Base-by-base conservation (phyloP, 164 flowering plant species). In the grape (Vitis vinifera) region DNA sequence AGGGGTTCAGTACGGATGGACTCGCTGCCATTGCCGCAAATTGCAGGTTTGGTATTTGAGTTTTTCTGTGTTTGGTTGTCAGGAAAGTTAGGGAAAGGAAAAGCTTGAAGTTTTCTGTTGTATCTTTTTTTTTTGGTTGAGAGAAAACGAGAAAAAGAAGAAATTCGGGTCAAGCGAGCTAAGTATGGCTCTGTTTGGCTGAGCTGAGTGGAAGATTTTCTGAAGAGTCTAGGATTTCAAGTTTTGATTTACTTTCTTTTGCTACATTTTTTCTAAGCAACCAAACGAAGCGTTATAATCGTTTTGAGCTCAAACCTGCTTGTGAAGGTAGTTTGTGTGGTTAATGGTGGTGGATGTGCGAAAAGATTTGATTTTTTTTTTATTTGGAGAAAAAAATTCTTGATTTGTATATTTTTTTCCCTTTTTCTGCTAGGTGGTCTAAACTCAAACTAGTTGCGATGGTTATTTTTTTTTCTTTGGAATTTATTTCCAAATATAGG, bases 21-120 rank as follows among this genome's bases (percentile, higher is more conserved):
- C 88, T 91, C 10, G 88, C 93, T 44, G 81, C 93, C 71, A 83
- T 93, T 80, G 97, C 98, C 64, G 83, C 91, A 8, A 89, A 89
- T 80, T 93, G 98, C 96, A 91, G 89, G 98, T 91, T 58, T 66
- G 29, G 8, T 51, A 15, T 31, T 16, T 10, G 15, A 56, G 14
- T 63, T 13, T 17, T 9, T 57, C 4, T 71, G 55, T 17, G 12
- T 53, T 59, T 48, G 47, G 29, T 47, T 15, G 11, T 2, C 11
- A 16, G 37, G 64, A 61, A 61, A 31, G n/a, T 59, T 27, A 11
- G 44, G 37, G 10, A 59, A 27, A 10, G 15, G 10, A 12, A 59
- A 15, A 13, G 49, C 7, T 12, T 31, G 49, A 61, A 31, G 15
- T 55, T 55, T 63, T 13, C 19, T 51, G 62, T 15, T 53, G 53